These are phyloP conservation scores for Ramularia endophylla DNA, from an alignment of 2,329 filamentous ascomycete species.

Conservation along the genomic window DNA sequence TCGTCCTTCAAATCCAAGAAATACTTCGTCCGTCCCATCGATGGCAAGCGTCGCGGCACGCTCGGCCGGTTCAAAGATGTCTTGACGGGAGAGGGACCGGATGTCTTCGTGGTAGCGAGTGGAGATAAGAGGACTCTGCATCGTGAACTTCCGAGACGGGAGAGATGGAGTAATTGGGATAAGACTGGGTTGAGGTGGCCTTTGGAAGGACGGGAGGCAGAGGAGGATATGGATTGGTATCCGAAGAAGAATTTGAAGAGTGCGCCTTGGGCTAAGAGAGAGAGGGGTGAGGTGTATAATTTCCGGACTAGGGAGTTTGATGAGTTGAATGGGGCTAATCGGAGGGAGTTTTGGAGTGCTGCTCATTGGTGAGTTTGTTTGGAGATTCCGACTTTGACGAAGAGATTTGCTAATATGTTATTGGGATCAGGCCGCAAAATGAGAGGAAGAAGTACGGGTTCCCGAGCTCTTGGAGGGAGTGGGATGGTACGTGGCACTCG, in stretches of 20 bases:
- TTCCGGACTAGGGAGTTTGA: constrained; percentile 25
- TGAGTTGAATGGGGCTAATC: constrained; percentile 7
- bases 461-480: constrained; percentile 16
- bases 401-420: background rate
- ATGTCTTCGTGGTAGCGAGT: constrained; percentile 39
- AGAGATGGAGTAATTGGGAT: constrained; percentile 34
- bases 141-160: constrained; percentile 32
- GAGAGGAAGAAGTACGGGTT: constrained; percentile 18
- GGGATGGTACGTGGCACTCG: constrained; percentile 24
- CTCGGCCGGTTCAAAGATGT: constrained; percentile 40
- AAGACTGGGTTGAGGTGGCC: constrained; percentile 17
- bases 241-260: constrained; percentile 25
- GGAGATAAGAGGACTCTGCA: constrained; percentile 34
- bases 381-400: background rate
- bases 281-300: constrained; percentile 22
- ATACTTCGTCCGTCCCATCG: constrained; percentile 41
- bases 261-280: constrained; percentile 18
- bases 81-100: constrained; percentile 37
- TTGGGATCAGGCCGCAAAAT: constrained; percentile 7
- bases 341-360: constrained; percentile 24
- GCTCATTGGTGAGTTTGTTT: constrained; percentile 21
- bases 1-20: constrained; percentile 31
- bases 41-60: constrained; percentile 34
- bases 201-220: constrained; percentile 25
- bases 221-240: constrained; percentile 28